A percentile compares a stretch with the other conserved stretches of the same genome.
Evolutionary conservation across 495 filamentous ascomycete species (phyloP).

Genomic region (Hyaloscypha hepaticicola): DNA sequence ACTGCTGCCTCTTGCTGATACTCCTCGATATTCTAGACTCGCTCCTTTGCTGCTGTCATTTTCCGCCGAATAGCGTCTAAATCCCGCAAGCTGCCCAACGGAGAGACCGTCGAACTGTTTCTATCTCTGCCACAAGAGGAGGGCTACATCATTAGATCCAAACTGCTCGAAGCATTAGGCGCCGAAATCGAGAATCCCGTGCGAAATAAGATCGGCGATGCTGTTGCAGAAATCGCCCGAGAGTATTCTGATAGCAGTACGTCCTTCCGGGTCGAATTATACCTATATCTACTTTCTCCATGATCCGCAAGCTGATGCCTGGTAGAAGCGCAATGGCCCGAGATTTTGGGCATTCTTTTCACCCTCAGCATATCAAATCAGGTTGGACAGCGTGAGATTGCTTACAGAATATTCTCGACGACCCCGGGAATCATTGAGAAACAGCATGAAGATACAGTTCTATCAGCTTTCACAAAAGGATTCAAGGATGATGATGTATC

Average conservation of each 20-base stretch:
- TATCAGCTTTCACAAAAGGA: conserved; percentile 80
- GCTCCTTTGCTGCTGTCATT: conserved; percentile 89
- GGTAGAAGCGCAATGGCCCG: conserved; percentile 83
- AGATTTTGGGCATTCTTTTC: conserved; percentile 83
- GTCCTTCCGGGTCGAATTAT: conserved; percentile 33
- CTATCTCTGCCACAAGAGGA: conserved; percentile 69
- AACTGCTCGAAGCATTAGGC: conserved; percentile 73
- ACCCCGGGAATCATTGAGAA: conserved; percentile 96
- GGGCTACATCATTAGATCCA: conserved; percentile 72
- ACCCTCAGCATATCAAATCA: conserved; percentile 82
- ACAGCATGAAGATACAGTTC: conserved; percentile 84
- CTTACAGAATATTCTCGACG: conserved; percentile 91
- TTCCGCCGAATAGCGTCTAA: conserved; percentile 92
- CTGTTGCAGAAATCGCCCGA: conserved; percentile 89
- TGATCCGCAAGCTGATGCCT: conserved; percentile 3
- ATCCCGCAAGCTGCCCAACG: conserved; percentile 69
- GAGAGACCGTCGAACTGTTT: conserved; percentile 80
- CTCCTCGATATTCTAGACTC: conserved; percentile 53
- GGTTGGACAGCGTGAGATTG: conserved; percentile 77
- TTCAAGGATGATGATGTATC: conserved; percentile 85
- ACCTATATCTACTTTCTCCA: background rate
- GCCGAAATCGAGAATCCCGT: conserved; percentile 67
- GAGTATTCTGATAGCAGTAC: conserved; percentile 90
- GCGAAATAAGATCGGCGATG: conserved; percentile 94
- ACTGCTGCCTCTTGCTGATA: conserved; percentile 7